Evolutionary conservation across 208 protist genomes (phyloP), one percentile per base, ranked within the genome.

Genomic region (Leishmania martiniquensis): DNA sequence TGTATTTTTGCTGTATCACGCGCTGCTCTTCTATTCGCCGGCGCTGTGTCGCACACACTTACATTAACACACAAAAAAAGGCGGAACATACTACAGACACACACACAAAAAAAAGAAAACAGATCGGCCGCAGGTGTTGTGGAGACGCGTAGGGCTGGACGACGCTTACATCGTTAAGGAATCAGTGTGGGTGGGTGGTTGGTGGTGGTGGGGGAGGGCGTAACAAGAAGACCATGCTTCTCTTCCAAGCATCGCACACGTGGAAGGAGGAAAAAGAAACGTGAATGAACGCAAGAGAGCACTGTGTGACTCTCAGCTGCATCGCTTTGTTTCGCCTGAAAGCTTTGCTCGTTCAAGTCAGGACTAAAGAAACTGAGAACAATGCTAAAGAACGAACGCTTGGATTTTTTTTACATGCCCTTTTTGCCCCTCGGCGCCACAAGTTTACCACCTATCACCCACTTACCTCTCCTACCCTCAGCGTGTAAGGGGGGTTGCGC

Each of bases 331-430:
- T 62, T 29, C 4, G n/a, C 52, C 17, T 62, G 55, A 62, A 9
- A 0, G 55, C n/a, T 7, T 37, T 29, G 29, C 17, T 10, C 29
- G 22, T 29, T 0, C 17, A 29, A 15, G 13, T 29, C 22, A 59
- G 54, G 22, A n/a, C 9, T 6, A 59, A n/a, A 2, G 34, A 62
- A 34, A 29, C 15, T 20, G 22, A 47, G 54, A 17, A 75, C 6
- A 75, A 1, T 5, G 39, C 5, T 52, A 7, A 34, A 6, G 22
- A 13, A 29, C 34, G 10, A 15, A 4, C 20, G 22, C 37, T 47
- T n/a, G 1, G 12, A 49, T 65, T 10, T 72, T 52, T 78, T 29
- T 47, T 78, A n/a, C n/a, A n/a, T n/a, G n/a, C n/a, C n/a, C n/a
- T 29, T 9, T 78, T 37, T 42, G 9, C 5, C 12, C 12, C 34